Evolutionary conservation across 2,329 filamentous ascomycete species (phyloP), one percentile per base, ranked within the genome.

Genomic region (Penicillium sp.): DNA sequence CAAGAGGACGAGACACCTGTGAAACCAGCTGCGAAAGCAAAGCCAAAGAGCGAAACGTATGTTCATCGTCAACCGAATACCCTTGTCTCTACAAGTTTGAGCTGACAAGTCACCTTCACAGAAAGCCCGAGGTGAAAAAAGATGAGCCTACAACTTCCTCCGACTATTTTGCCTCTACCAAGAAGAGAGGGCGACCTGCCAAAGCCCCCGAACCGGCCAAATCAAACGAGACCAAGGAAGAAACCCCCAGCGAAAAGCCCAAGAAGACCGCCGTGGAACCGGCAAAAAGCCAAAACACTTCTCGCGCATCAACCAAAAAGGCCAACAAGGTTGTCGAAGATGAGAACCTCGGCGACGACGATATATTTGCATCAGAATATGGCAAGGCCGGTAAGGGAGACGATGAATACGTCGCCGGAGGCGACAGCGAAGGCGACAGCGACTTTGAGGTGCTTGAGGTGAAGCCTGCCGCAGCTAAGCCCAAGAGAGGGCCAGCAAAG

Each of bases 361-460:
- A 96, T 64, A 92, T 96, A 18, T 92, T 92, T 72, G 89, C 87
- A 13, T 87, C 88, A 4, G 86, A 90, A 60, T 83, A 82, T 32
- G 88, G 86, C 68, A 83, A 82, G 45, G 78, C 83, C 43, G 85
- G 82, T 53, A 90, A 86, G 69, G 81, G 83, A 11, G 69, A 74
- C 46, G 88, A 86, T 64, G 86, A 86, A 39, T 90, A 94, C 67
- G 87, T 91, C 49, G 81, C 84, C 55, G 88, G 89, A 56, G 78
- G 77, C 49, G 85, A 59, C 36, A 60, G 56, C 16, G 64, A 67
- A 9, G 61, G 80, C 43, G 88, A 87, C 29, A 70, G 66, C 52
- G 91, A 94, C 52, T 70, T 74, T 51, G 88, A 91, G 31, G 86
- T 91, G 45, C 68, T 84, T 24, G 71, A 82, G 9, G 81, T 87